Evolutionary conservation across 768 basidiomycete genomes (phyloP).

Genomic region (Melanogaster broomeanus): DNA sequence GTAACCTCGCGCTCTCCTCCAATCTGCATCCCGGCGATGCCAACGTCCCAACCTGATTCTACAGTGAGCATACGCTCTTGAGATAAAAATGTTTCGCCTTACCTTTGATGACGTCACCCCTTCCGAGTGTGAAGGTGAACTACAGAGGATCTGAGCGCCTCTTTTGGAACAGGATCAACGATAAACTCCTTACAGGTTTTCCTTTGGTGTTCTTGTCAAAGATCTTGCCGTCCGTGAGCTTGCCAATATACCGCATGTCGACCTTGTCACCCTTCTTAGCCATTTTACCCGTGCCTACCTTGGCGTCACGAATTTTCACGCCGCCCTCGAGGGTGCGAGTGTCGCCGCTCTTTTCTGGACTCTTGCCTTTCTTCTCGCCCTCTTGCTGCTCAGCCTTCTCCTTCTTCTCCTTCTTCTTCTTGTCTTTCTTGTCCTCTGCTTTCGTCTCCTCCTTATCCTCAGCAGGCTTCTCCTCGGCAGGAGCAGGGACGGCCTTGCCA

Average conservation of each 20-base stretch:
- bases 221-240: conserved; percentile 70
- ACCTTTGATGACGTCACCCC: conserved; percentile 93
- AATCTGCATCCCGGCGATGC: conserved; percentile 88
- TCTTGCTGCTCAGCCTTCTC: conserved; percentile 35
- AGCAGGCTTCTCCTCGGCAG: conserved; percentile 21
- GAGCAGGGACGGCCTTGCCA: conserved; percentile 40
- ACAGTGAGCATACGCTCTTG: conserved; percentile 4
- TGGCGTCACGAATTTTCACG: conserved; percentile 74
- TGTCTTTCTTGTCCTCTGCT: conserved; percentile 62
- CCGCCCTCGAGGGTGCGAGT: conserved; percentile 58
- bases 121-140: conserved; percentile 80
- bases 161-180: not conserved
- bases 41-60: conserved; percentile 81
- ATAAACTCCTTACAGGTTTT: conserved; percentile 64
- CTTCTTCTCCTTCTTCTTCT: conserved; percentile 45
- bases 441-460: conserved; percentile 40
- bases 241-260: conserved; percentile 91
- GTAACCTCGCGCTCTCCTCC: conserved; percentile 84
- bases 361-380: conserved; percentile 32
- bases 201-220: conserved; percentile 86
- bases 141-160: conserved; percentile 27
- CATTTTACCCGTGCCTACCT: conserved; percentile 77
- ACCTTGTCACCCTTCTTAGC: conserved; percentile 87
- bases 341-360: conserved; percentile 27
- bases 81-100: conserved; percentile 9